Conservation (phyloP, 805 yeast genomes). For the Saccharomycopsis sp. region DNA sequence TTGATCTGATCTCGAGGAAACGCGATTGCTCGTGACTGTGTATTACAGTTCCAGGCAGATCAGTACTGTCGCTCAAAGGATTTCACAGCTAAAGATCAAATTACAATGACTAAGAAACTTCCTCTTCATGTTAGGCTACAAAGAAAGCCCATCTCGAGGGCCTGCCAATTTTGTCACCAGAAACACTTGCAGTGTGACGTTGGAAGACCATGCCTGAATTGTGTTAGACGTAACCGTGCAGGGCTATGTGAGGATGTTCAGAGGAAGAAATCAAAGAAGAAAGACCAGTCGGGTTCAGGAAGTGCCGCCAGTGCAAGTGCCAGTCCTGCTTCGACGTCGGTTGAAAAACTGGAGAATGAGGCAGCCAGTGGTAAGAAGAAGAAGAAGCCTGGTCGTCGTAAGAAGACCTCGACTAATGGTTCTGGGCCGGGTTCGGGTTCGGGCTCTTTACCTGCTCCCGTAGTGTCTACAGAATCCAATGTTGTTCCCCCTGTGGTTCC, state of each 20-base stretch:
- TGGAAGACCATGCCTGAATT: conserved; percentile 62
- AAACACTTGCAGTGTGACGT: conserved; percentile 71
- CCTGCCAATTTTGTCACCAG: conserved; percentile 65
- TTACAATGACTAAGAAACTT: conserved; percentile 61
- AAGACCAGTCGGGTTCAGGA: neutral
- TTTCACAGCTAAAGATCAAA: too few relatives aligned
- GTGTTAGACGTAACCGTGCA: conserved; percentile 53
- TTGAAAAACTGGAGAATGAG: neutral
- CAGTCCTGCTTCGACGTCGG: neutral
- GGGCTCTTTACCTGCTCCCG: neutral
- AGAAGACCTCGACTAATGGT: neutral
- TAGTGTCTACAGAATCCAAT: neutral
- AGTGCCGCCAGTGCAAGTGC: neutral
- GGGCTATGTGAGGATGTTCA: conserved; percentile 52
- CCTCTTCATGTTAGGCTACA: conserved; percentile 44
- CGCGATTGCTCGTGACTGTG: neutral
- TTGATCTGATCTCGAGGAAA: neutral
- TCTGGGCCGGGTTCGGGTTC: neutral
- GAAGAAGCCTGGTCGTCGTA: neutral
- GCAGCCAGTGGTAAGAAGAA: neutral
- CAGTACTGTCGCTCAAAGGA: too few relatives aligned
- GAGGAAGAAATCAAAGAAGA: conserved; percentile 41
- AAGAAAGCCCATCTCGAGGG: conserved; percentile 59
- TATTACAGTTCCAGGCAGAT: too few relatives aligned
- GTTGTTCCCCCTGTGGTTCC: too few relatives aligned